phyloP scores from a whole-genome alignment of 495 filamentous ascomycete species.

The Darksidea phi region DNA sequence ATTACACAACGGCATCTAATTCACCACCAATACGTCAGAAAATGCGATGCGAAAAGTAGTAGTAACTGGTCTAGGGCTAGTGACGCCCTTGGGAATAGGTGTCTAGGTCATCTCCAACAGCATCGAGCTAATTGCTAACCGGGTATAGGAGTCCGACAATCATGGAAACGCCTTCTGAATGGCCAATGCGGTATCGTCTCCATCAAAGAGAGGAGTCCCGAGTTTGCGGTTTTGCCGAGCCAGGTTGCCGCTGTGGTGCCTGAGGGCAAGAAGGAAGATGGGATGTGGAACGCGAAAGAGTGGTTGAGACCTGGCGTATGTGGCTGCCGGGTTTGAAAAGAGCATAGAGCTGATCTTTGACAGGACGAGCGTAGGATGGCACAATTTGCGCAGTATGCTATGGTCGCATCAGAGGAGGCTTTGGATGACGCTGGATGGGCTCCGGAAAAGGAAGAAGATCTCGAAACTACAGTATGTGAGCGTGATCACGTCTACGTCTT shows the following conservation, averaged over 20 bases:
- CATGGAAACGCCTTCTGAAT: slow-evolving; percentile 79
- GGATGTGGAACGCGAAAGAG: slow-evolving; percentile 70
- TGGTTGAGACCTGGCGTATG: slow-evolving; percentile 61
- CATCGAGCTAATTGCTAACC: not conserved
- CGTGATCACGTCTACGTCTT: not conserved
- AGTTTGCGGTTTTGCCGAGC: slow-evolving; percentile 71
- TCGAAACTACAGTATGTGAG: slow-evolving; percentile 60
- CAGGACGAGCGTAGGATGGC: slow-evolving; percentile 84
- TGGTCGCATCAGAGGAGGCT: slow-evolving; percentile 84
- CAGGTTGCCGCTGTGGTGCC: slow-evolving; percentile 84
- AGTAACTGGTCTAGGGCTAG: slow-evolving; percentile 87
- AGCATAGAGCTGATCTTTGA: slow-evolving; percentile 13
- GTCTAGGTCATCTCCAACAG: not conserved
- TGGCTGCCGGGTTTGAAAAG: slow-evolving; percentile 20
- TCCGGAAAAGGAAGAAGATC: slow-evolving; percentile 59
- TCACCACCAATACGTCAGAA: slow-evolving; percentile 20
- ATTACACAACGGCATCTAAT: not conserved
- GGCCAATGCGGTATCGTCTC: slow-evolving; percentile 78
- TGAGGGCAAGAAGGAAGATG: slow-evolving; percentile 54
- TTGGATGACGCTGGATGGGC: slow-evolving; percentile 80
- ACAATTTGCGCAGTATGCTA: slow-evolving; percentile 85
- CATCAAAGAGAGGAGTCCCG: slow-evolving; percentile 55
- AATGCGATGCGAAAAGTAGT: slow-evolving; percentile 75
- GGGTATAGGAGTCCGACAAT: slow-evolving; percentile 61
- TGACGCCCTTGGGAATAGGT: slow-evolving; percentile 89